phyloP scores from a whole-genome alignment of 495 filamentous ascomycete species.

The Penicillium macrosclerotiorum region DNA sequence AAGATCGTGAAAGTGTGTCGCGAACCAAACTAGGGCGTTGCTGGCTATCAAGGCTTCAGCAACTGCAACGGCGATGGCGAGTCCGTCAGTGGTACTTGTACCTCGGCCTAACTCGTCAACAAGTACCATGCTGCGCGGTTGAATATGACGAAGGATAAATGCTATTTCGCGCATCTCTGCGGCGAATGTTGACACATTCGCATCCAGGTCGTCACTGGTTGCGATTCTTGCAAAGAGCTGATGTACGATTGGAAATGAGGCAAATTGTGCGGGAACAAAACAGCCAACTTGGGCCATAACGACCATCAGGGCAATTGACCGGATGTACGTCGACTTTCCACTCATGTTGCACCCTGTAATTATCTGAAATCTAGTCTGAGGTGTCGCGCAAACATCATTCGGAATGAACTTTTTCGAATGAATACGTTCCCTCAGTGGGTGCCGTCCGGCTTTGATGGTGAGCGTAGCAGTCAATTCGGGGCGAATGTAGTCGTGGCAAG shows the following conservation, averaged over 20 bases:
- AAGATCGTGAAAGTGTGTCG: conserved; percentile 86
- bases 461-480: conserved; percentile 74
- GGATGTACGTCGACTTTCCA: conserved; percentile 96
- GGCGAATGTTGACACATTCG: conserved; percentile 89
- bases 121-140: conserved; percentile 72
- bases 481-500: conserved; percentile 73
- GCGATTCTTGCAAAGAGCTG: conserved; percentile 86
- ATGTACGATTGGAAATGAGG: conserved; percentile 74
- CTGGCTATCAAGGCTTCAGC: conserved; percentile 81
- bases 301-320: conserved; percentile 75
- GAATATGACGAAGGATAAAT: conserved; percentile 79
- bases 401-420: conserved; percentile 67
- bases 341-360: conserved; percentile 99
- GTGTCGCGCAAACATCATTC: conserved; percentile 83
- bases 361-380: conserved; percentile 80
- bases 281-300: conserved; percentile 93
- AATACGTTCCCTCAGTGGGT: conserved; percentile 81
- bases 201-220: conserved; percentile 83
- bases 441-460: conserved; percentile 75
- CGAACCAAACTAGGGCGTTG: conserved; percentile 80
- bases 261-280: conserved; percentile 84
- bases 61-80: conserved; percentile 85
- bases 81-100: conserved; percentile 83
- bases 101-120: conserved; percentile 93
- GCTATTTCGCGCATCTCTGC: conserved; percentile 96